Conservation (phyloP, 768 basidiomycete species). For the Hygrocybe punicea region DNA sequence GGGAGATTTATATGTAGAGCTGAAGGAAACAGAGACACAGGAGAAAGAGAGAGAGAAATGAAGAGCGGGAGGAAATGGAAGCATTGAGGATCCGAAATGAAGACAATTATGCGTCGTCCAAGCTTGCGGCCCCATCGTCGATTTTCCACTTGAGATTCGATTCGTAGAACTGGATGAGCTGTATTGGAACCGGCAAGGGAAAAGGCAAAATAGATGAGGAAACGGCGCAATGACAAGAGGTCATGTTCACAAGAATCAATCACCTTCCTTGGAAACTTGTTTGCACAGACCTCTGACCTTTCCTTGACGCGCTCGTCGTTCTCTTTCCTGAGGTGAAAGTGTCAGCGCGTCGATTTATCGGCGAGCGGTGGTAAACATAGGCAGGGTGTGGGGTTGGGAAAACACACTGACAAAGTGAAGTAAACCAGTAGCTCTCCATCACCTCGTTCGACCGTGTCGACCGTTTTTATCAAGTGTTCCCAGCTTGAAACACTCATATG, state of each 20-base stretch:
- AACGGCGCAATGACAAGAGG: slow-evolving; percentile 3
- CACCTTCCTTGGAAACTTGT: slow-evolving; percentile 70
- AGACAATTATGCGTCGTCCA: not conserved
- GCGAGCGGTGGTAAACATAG: too few species aligned
- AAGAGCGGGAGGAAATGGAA: not conserved
- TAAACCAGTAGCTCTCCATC: slow-evolving; percentile 54
- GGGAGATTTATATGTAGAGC: too few species aligned
- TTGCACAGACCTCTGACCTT: slow-evolving; percentile 46
- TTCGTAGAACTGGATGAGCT: slow-evolving; percentile 69
- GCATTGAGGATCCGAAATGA: not conserved
- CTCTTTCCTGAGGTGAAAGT: slow-evolving; percentile 33
- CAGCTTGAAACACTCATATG: slow-evolving; percentile 53
- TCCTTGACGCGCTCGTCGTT: slow-evolving; percentile 52
- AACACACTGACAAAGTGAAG: slow-evolving; percentile 60
- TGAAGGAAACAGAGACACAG: not conserved
- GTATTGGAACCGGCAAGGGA: slow-evolving; percentile 8
- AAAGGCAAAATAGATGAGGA: slow-evolving; percentile 4
- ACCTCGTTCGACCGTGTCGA: slow-evolving; percentile 71
- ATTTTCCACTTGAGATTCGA: slow-evolving; percentile 59
- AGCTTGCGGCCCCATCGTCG: slow-evolving; percentile 5
- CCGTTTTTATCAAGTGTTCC: slow-evolving; percentile 58
- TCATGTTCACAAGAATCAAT: not conserved
- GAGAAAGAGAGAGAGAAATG: too few species aligned
- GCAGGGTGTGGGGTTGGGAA: too few species aligned
- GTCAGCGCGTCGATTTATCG: slow-evolving; percentile 9